These are phyloP conservation scores for Tylopilus intermedius DNA, from an alignment of 768 basidiomycete species.

Conservation along the genomic window DNA sequence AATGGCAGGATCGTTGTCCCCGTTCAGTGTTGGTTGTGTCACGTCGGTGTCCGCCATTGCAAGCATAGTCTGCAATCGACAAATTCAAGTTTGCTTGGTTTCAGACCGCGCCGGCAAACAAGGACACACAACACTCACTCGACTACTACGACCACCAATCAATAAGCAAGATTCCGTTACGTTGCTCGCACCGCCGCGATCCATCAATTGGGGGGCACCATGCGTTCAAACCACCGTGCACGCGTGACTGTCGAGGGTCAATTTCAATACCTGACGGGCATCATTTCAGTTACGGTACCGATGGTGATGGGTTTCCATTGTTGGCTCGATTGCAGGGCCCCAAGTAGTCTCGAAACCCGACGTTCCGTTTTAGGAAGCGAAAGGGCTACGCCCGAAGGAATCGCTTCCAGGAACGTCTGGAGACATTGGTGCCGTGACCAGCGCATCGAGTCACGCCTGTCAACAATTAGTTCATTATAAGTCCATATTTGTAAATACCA, in stretches of 20 bases:
- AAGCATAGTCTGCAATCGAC: slow-evolving; percentile 12
- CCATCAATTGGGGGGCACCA: slow-evolving; percentile 2
- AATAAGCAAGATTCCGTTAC: slow-evolving; percentile 5
- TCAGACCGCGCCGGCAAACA: slow-evolving; percentile 27
- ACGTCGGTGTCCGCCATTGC: slow-evolving; percentile 51
- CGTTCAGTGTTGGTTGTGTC: slow-evolving; percentile 37
- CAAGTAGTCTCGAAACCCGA: too few relatives aligned
- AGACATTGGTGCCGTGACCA: too few relatives aligned
- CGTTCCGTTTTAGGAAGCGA: too few relatives aligned
- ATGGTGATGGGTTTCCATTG: slow-evolving; percentile 23
- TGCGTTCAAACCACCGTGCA: slow-evolving; percentile 15
- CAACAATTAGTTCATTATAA: too few relatives aligned
- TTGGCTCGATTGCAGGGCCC: slow-evolving; percentile 9
- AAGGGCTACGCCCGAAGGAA: too few relatives aligned
- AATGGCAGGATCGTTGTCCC: slow-evolving; percentile 27
- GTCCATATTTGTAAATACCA: too few relatives aligned
- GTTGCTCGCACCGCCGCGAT: background rate
- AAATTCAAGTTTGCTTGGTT: slow-evolving; percentile 22
- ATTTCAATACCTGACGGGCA: slow-evolving; percentile 25
- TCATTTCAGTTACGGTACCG: slow-evolving; percentile 31
- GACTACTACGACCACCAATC: background rate
- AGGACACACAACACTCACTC: slow-evolving; percentile 18
- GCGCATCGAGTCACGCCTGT: too few relatives aligned
- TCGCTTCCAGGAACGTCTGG: too few relatives aligned
- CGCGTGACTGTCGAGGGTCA: slow-evolving; percentile 22